Conservation (phyloP, 1,139 yeast genomes). For the Yamadazyma membranifaciens region DNA sequence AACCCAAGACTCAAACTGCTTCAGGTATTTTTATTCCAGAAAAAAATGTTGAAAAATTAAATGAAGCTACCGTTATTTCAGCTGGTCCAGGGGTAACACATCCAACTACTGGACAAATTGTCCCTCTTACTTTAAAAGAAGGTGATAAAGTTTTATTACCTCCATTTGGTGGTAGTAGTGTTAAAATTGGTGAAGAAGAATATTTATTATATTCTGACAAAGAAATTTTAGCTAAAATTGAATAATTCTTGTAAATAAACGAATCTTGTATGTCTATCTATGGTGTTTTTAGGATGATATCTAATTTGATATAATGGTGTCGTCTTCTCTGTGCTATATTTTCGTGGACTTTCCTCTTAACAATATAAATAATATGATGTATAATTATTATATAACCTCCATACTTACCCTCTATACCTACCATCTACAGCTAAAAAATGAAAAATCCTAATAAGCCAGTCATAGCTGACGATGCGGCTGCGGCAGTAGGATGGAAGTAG, state of each 20-base stretch:
- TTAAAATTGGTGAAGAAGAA: slow-evolving; percentile 84
- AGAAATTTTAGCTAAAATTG: slow-evolving; percentile 91
- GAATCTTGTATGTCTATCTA: not conserved
- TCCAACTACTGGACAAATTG: slow-evolving; percentile 60
- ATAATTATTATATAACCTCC: too few species aligned
- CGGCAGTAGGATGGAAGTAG: too few species aligned
- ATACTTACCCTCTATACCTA: too few species aligned
- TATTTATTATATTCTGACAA: slow-evolving; percentile 80
- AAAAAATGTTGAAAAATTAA: slow-evolving; percentile 90
- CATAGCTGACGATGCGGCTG: too few species aligned
- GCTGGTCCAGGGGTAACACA: slow-evolving; percentile 81
- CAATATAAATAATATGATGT: too few species aligned
- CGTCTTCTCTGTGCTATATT: too few species aligned
- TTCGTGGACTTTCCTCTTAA: too few species aligned
- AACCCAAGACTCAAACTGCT: slow-evolving; percentile 90
- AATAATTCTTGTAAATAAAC: slow-evolving; percentile 19
- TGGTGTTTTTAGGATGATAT: not conserved
- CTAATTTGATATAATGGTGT: slow-evolving; percentile 6
- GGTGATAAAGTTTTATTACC: slow-evolving; percentile 96
- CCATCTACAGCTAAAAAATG: too few species aligned
- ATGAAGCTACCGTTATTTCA: slow-evolving; percentile 76
- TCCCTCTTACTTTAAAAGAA: slow-evolving; percentile 71
- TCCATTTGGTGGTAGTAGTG: slow-evolving; percentile 80
- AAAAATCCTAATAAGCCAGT: too few species aligned
- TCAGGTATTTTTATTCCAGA: slow-evolving; percentile 96